Evolutionary conservation across 192 early-diverging fungal genomes (phyloP), one percentile per base, ranked within the genome.

Genomic region (Phlyctochytrium bullatum): DNA sequence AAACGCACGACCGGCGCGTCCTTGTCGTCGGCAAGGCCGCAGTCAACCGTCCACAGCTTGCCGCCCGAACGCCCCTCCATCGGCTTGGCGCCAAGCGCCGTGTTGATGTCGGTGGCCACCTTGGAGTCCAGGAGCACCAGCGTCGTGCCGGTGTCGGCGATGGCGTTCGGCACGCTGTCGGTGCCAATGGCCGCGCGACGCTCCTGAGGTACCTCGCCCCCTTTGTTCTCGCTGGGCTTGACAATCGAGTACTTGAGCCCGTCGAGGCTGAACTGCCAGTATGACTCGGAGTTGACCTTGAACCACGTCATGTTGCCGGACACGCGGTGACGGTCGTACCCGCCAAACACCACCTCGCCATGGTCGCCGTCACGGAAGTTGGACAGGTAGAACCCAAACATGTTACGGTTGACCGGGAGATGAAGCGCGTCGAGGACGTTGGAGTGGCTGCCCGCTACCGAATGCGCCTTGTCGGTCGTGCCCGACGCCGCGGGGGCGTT

Each of bases 71-170:
- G 95, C 30, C 87, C 82, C 80, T 84, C 90, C 74, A 91, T 90
- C 85, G 98, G 94, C 75, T 87, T 95, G 40, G 90, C 96, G 33
- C 97, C 97, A 79, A 98, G 86, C 68, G 85, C 62, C 66, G 86
- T 86, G 81, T 99, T 98, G 76, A 99, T 86, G 58, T 88, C 78
- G 64, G 93, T 92, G 2, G 97, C 90, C 52, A 57, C 54, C 12
- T 25, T 25, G 25, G 4, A 6, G 25, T 57, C 54, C 54, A 66
- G n/a, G 20, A 57, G 3, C 12, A 66, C 20, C 4, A 66, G 28
- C 2, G 51, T 66, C 12, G 65, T 66, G 24, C 65, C 65, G 3
- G 65, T 66, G 32, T 66, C 65, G 3, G 65, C 50, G 3, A 66
- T 59, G 4, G 52, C 65, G 27, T 28, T 57, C 54, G 20, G 10